Evolutionary conservation across 805 yeast genomes (phyloP).

Genomic region (Metschnikowia dekortorum): DNA sequence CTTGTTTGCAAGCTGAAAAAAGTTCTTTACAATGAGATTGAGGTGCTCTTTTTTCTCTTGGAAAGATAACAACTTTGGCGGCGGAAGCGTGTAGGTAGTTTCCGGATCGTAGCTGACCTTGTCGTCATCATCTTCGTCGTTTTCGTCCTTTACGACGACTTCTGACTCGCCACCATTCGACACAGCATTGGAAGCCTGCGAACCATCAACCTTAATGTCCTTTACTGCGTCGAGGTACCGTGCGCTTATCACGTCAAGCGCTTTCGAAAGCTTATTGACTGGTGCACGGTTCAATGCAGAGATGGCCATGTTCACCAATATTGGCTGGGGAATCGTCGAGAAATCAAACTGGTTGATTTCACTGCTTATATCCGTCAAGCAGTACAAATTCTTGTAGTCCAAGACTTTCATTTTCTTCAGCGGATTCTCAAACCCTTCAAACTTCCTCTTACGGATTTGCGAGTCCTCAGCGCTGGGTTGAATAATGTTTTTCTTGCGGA

Average conservation of each 20-base stretch:
- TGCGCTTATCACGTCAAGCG: conserved; percentile 62
- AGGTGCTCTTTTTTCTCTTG: conserved; percentile 58
- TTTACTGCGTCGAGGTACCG: conserved; percentile 51
- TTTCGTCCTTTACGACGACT: conserved; percentile 13
- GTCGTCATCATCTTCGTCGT: conserved; percentile 18
- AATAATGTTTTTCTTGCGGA: conserved; percentile 37
- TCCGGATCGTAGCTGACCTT: conserved; percentile 35
- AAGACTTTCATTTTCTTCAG: conserved; percentile 25
- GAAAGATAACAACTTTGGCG: conserved; percentile 49
- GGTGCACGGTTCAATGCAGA: conserved; percentile 59
- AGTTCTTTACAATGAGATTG: conserved; percentile 53
- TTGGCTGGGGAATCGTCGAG: conserved; percentile 58
- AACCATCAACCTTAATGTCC: conserved; percentile 1
- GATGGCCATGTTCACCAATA: conserved; percentile 60
- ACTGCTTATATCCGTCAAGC: conserved; percentile 57
- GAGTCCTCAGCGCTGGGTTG: conserved; percentile 25
- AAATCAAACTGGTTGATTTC: conserved; percentile 68
- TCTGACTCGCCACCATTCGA: conserved; percentile 14
- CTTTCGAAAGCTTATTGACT: conserved; percentile 52
- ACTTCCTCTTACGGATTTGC: conserved; percentile 32
- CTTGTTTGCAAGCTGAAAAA: conserved; percentile 44
- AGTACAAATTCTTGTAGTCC: conserved; percentile 60
- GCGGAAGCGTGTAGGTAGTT: conserved; percentile 49
- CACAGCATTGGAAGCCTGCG: not conserved
- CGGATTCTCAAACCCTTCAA: conserved; percentile 38